Percentiles rank a stretch among this genome's conserved stretches.
phyloP scores from a whole-genome alignment of 192 early-diverging fungal genomes.

The Coemansia sp. region DNA sequence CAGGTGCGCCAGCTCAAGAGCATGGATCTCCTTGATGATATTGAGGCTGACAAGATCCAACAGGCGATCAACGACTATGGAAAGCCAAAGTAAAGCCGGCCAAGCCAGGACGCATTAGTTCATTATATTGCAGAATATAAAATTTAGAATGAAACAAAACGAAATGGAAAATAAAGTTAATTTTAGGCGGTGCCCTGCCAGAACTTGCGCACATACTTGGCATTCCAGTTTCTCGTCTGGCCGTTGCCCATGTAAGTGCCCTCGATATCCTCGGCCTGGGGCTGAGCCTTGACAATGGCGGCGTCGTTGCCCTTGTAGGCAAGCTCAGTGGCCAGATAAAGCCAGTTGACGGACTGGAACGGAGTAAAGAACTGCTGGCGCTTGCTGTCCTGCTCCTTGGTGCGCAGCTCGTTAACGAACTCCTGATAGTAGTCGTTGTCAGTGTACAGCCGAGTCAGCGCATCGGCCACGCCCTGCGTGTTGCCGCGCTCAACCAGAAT shows the following conservation, averaged over 20 bases:
- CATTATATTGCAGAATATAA: conserved; percentile 13
- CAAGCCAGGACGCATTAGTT: conserved; percentile 11
- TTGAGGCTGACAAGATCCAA: conserved; percentile 36
- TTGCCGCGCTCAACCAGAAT: conserved; percentile 67
- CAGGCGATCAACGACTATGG: conserved; percentile 19
- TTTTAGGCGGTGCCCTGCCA: conserved; percentile 34
- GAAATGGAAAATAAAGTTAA: conserved; percentile 4
- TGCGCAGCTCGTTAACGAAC: conserved; percentile 56
- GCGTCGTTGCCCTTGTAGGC: conserved; percentile 47
- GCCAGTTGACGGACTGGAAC: conserved; percentile 73
- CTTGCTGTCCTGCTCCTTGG: conserved; percentile 57
- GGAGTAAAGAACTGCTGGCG: conserved; percentile 67
- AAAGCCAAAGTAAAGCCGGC: background rate
- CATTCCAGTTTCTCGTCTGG: conserved; percentile 42
- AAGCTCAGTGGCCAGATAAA: conserved; percentile 66
- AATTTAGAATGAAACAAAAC: background rate
- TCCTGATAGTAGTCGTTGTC: conserved; percentile 56
- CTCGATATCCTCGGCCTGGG: conserved; percentile 25
- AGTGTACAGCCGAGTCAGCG: conserved; percentile 60
- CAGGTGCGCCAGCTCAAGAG: conserved; percentile 57
- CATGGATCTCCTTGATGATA: conserved; percentile 36
- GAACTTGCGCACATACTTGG: conserved; percentile 48
- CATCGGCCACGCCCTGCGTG: conserved; percentile 60
- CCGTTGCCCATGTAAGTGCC: conserved; percentile 54
- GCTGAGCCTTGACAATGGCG: conserved; percentile 31